A percentile compares a stretch with the other conserved stretches of the same genome.
Evolutionary conservation across 805 yeast genomes (phyloP).

Genomic region (Geotrichum ghanense): DNA sequence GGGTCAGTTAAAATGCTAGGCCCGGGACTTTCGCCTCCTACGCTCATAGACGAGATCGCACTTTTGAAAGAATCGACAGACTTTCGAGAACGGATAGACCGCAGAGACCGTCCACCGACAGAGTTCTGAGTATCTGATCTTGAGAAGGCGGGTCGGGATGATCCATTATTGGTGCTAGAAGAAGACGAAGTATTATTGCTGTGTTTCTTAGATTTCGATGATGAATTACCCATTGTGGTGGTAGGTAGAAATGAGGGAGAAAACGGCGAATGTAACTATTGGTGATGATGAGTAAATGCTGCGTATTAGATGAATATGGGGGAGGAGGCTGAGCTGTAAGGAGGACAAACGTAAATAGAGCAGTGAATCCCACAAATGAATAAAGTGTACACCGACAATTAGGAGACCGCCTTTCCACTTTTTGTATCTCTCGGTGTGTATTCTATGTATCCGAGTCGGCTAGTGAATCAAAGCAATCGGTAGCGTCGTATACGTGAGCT

Average conservation of each 20-base stretch:
- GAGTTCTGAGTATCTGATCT: slow-evolving; percentile 1
- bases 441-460: too few species aligned
- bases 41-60: background rate
- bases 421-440: too few species aligned
- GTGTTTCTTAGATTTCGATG: background rate
- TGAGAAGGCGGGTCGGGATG: background rate
- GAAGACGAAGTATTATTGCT: background rate
- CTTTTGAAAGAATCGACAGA: background rate
- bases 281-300: too few species aligned
- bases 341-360: too few species aligned
- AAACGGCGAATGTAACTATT: too few species aligned
- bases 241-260: background rate
- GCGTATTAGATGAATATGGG: too few species aligned
- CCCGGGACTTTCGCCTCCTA: background rate
- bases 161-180: background rate
- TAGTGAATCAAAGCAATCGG: too few species aligned
- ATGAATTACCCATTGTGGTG: background rate
- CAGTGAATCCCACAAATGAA: too few species aligned
- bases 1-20: background rate
- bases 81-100: background rate
- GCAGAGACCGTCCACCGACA: background rate
- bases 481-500: too few species aligned
- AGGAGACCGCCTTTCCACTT: too few species aligned
- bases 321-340: too few species aligned
- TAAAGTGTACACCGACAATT: too few species aligned